These are phyloP conservation scores for Suhomyces prunicola DNA, from an alignment of 805 yeast species.

Conservation along the genomic window DNA sequence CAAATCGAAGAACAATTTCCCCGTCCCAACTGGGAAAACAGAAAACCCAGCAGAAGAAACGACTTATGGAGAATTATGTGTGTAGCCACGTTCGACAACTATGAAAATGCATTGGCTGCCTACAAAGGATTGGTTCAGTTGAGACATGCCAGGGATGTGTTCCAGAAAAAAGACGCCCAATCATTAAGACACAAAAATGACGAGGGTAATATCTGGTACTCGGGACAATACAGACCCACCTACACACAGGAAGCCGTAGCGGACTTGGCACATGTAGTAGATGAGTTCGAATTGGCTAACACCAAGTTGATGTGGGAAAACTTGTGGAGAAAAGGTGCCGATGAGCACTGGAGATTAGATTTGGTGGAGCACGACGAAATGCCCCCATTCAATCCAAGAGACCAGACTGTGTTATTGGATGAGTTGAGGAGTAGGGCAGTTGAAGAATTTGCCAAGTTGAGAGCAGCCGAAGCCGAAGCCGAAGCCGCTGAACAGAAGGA, in stretches of 20 bases:
- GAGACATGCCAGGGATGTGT: slow-evolving; percentile 67
- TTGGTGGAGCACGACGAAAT: slow-evolving; percentile 60
- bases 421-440: slow-evolving; percentile 47
- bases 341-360: slow-evolving; percentile 61
- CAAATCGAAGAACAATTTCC: slow-evolving; percentile 70
- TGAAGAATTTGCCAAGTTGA: slow-evolving; percentile 28
- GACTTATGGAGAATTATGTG: slow-evolving; percentile 93
- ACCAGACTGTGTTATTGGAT: slow-evolving; percentile 64
- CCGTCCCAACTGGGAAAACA: slow-evolving; percentile 87
- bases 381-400: slow-evolving; percentile 58
- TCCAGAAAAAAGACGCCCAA: slow-evolving; percentile 58
- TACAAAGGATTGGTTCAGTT: slow-evolving; percentile 72
- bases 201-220: slow-evolving; percentile 81
- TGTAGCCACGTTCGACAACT: slow-evolving; percentile 62
- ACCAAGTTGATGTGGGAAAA: slow-evolving; percentile 77
- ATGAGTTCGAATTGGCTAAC: slow-evolving; percentile 49
- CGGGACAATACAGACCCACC: slow-evolving; percentile 86
- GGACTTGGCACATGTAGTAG: slow-evolving; percentile 70
- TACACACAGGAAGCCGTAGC: slow-evolving; percentile 90
- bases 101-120: slow-evolving; percentile 66
- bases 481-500: not conserved
- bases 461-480: slow-evolving; percentile 12
- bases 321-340: slow-evolving; percentile 83
- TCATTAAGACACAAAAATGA: slow-evolving; percentile 66
- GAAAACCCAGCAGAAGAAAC: slow-evolving; percentile 72